A percentile compares a stretch with the other conserved stretches of the same genome.
phyloP scores from a whole-genome alignment of 495 filamentous ascomycete genomes.

The Podospora didyma region DNA sequence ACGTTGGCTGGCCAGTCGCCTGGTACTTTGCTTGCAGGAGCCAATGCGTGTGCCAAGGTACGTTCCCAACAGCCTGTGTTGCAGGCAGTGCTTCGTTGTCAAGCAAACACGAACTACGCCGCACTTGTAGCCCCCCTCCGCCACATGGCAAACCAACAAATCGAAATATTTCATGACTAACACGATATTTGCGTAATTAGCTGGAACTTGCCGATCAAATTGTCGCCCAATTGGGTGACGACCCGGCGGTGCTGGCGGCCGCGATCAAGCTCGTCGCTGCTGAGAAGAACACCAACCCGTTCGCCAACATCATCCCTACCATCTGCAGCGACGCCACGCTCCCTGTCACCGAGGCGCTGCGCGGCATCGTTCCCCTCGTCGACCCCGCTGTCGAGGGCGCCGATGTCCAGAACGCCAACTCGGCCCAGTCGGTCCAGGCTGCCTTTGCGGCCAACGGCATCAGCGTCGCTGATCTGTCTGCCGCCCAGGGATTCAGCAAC shows the following conservation, averaged over 20 bases:
- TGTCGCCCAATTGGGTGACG: constrained; percentile 48
- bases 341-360: constrained; percentile 48
- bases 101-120: too few species aligned
- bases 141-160: neutral
- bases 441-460: constrained; percentile 49
- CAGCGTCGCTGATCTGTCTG: constrained; percentile 52
- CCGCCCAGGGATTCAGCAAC: constrained; percentile 48
- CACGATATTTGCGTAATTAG: constrained; percentile 19
- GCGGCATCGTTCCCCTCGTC: constrained; percentile 57
- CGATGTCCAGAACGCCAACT: constrained; percentile 52
- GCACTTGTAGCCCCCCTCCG: neutral
- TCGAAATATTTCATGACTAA: neutral
- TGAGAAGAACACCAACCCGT: constrained; percentile 66
- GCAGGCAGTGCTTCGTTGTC: too few species aligned
- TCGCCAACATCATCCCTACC: constrained; percentile 48
- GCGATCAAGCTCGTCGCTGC: constrained; percentile 60
- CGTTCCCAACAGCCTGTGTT: neutral
- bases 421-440: constrained; percentile 36
- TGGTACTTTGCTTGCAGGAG: constrained; percentile 50
- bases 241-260: constrained; percentile 49
- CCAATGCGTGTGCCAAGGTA: constrained; percentile 55
- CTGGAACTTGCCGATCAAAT: constrained; percentile 57
- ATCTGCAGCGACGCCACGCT: constrained; percentile 55
- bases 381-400: constrained; percentile 53
- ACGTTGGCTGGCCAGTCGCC: constrained; percentile 51